Evolutionary conservation across 1,284 basidiomycete species (phyloP), one percentile per base, ranked within the genome.

Genomic region (Leccinum pachyderme): DNA sequence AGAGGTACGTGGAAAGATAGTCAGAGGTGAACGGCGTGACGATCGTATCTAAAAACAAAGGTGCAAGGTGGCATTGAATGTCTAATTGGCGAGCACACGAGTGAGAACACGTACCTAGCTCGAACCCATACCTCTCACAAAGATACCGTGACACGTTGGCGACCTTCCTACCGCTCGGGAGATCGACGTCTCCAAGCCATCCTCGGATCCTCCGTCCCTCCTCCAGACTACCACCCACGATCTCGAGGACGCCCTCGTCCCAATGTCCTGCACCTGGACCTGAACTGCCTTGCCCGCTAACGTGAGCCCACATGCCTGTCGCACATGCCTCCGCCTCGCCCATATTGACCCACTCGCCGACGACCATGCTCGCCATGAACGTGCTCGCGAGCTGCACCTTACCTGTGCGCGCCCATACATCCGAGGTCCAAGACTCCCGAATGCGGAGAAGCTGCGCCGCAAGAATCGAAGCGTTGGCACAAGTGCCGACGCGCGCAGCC

Each of bases 121-220:
- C 86, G 63, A 93, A 91, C 2, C 89, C 87, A 70, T 83, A 93
- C 50, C 90, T 80, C 46, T 91, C 86, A 37, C 85, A 83, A 51
- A 92, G 78, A 66, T 91, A 93, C 61, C 81, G 73, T 4, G 87
- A 84, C 31, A 93, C 74, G 54, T 76, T 83, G 7, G 87, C 87
- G 5, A 82, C 75, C 57, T 85, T 79, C 59, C 83, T 75, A 24
- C 81, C 83, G 27, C 85, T 84, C 12, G 74, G 73, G 62, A 77
- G 66, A 62, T 89, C 88, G 7, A 91, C 89, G 43, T 87, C 84
- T 12, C 89, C 91, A 11, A 91, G 73, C 87, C 89, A 89, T 5
- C 80, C 79, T 61, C 83, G 78, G 44, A 91, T 81, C 48, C 82
- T 73, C 59, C 82, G 72, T 7, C 84, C 88, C 62, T 89, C 86